These are phyloP conservation scores for Nepenthes gracilis DNA, from an alignment of 148 eudicot genomes.

Conservation along the genomic window DNA sequence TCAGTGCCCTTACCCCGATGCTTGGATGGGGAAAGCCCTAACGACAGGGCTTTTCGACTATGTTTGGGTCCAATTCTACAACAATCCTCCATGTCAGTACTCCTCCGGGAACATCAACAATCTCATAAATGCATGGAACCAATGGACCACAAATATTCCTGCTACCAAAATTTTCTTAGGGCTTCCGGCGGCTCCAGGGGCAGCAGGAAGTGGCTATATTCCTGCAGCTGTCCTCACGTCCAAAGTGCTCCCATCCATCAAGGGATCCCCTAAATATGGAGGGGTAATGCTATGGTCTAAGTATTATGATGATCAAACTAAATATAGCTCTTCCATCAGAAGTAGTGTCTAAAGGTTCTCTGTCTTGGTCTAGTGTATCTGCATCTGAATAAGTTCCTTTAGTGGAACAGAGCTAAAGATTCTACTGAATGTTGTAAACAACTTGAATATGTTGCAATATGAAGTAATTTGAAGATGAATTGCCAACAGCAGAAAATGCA, in stretches of 20 bases:
- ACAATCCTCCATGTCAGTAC: constrained; percentile 15
- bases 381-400: too few relatives aligned
- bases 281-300: constrained; percentile 8
- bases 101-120: constrained; percentile 1
- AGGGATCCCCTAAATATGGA: constrained; percentile 1
- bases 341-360: not conserved
- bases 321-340: constrained; percentile 1
- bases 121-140: constrained; percentile 14
- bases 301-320: constrained; percentile 1
- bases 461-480: too few relatives aligned
- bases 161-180: constrained; percentile 14
- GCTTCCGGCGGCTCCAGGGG: constrained; percentile 11
- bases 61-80: constrained; percentile 28
- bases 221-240: constrained; percentile 7
- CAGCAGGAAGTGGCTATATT: constrained; percentile 20
- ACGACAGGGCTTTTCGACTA: constrained; percentile 15
- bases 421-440: too few relatives aligned
- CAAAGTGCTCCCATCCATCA: constrained; percentile 1
- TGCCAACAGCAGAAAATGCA: too few relatives aligned
- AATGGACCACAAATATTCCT: constrained; percentile 11
- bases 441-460: too few relatives aligned
- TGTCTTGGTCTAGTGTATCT: too few relatives aligned
- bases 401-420: too few relatives aligned
- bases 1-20: constrained; percentile 21
- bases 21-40: constrained; percentile 10